A percentile compares a stretch with the other conserved stretches of the same genome.
phyloP scores from a whole-genome alignment of 257 asterid species.

The Solanum habrochaites region DNA sequence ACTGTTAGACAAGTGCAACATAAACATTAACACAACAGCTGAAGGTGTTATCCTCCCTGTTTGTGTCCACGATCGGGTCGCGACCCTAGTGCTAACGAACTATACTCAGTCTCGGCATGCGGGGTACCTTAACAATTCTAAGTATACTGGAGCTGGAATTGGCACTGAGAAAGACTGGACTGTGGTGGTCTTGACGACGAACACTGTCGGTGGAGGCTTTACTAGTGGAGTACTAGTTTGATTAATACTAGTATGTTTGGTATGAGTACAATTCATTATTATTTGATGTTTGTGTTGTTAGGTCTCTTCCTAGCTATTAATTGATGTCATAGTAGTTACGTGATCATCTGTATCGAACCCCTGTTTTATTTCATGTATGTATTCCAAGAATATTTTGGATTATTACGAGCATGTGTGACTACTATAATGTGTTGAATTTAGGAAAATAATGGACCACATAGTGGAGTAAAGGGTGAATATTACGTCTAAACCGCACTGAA shows the following conservation, averaged over 20 bases:
- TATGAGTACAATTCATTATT: not conserved
- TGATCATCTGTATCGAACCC: too few species aligned
- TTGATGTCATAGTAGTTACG: too few species aligned
- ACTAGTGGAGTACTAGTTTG: slow-evolving; percentile 10
- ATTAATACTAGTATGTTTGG: not conserved
- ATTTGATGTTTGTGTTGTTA: not conserved
- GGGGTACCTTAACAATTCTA: slow-evolving; percentile 34
- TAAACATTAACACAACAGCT: slow-evolving; percentile 38
- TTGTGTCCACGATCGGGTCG: slow-evolving; percentile 48
- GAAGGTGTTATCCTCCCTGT: slow-evolving; percentile 67
- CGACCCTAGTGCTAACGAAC: slow-evolving; percentile 67
- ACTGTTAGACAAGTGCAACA: slow-evolving; percentile 37
- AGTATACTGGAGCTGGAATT: slow-evolving; percentile 53
- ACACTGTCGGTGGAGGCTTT: slow-evolving; percentile 50
- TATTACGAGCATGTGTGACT: not conserved
- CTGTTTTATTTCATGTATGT: not conserved
- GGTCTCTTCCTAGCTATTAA: not conserved
- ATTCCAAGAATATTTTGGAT: not conserved
- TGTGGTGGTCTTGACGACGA: slow-evolving; percentile 51
- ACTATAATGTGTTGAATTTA: not conserved
- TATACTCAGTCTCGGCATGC: slow-evolving; percentile 50
- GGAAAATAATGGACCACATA: not conserved
- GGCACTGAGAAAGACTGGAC: slow-evolving; percentile 77
- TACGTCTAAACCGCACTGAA: not conserved
- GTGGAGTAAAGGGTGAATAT: not conserved